phyloP scores from a whole-genome alignment of 2,329 filamentous ascomycete species.

The Alternaria novae-zelandiae region DNA sequence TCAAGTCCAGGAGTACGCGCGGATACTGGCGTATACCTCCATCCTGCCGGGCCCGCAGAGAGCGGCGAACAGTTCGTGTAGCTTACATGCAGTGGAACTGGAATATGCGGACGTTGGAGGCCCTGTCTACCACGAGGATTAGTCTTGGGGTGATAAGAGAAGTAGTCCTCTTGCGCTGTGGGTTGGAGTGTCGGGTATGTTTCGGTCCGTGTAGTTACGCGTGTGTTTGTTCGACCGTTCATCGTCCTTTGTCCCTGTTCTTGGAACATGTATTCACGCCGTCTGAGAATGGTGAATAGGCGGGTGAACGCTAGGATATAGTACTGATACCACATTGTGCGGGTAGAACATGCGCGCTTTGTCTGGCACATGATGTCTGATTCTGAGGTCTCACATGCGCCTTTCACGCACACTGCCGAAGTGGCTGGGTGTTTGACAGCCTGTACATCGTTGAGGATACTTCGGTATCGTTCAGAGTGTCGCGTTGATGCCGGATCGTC shows the following conservation, averaged over 20 bases:
- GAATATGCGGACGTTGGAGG: background rate
- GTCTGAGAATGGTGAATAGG: background rate
- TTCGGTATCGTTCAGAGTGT: background rate
- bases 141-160: background rate
- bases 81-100: background rate
- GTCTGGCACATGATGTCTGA: background rate
- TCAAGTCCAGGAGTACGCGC: background rate
- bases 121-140: too few relatives aligned
- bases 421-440: background rate
- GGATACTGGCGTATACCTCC: background rate
- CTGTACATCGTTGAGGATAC: background rate
- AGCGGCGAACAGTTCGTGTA: background rate
- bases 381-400: background rate
- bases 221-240: background rate
- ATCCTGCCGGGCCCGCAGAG: constrained; percentile 3
- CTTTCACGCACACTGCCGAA: background rate
- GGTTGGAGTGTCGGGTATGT: background rate
- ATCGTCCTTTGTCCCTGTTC: background rate
- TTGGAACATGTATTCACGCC: background rate
- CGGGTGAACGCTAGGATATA: background rate
- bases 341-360: background rate
- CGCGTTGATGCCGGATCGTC: too few relatives aligned
- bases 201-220: background rate
- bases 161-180: background rate
- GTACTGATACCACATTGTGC: background rate